Base-by-base conservation (phyloP, 1,284 basidiomycete genomes). In the Microbotryum lychnidis-dioicae region DNA sequence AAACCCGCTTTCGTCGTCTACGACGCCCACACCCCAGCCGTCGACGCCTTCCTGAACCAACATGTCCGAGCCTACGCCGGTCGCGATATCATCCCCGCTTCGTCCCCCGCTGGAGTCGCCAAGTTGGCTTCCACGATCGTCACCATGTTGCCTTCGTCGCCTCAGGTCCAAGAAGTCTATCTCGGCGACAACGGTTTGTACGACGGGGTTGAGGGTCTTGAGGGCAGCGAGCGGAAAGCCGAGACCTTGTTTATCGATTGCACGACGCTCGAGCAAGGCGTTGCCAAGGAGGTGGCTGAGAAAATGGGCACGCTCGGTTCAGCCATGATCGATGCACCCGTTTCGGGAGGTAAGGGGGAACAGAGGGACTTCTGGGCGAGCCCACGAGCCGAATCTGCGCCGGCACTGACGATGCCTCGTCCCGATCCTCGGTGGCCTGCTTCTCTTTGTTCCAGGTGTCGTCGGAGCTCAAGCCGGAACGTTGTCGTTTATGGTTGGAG, bases 401-500 rank as follows among this genome's bases (percentile, higher is more conserved):
- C 14, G 37, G 37, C 37, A 42, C 31, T 31, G 31, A 18, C 37
- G 37, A 42, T 16, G 50, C 29, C 46, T 50, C 42, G 6, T 33
- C n/a, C 16, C 57, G 42, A 27, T 33, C 31, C 45, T 53, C 23
- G 10, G 18, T 18, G 29, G 23, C 49, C 49, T 33, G 50, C 20
- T 37, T 25, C 20, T 49, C 54, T 6, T 48, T 16, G 5, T 46
- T 21, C 10, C 65, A 87, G 86, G 87, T 50, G 88, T 91, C 8
- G 78, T 86, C 20, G 91, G 91, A 25, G 91, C 91, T 10, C 84
- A 86, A 72, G 86, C 86, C 7, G 88, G 82, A 37, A 89, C 88
- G 0, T 79, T 94, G n/a, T 84, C 87, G 21, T 94, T 94, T 79
- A 85, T 94, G 60, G 87, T 91, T 29, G 91, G 91, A n/a, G 87